Conservation (phyloP, 345 rosid species). For the Gossypium longicalyx region DNA sequence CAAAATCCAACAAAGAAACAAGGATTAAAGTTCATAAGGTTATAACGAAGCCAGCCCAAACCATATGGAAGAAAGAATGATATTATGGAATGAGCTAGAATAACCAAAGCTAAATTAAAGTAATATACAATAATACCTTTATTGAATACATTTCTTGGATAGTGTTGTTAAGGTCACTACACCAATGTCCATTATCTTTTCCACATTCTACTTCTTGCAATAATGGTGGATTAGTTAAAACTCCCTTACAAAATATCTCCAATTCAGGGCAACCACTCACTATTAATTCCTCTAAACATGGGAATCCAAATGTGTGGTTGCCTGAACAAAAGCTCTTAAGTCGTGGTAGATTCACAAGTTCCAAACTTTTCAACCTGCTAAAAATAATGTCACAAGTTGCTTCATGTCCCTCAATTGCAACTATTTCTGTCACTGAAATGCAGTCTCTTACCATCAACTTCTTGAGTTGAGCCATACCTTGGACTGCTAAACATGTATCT, state of each 20-base stretch:
- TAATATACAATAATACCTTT: too few species aligned
- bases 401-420: not conserved
- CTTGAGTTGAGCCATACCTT: not conserved
- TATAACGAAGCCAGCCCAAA: not conserved
- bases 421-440: not conserved
- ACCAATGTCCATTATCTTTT: not conserved
- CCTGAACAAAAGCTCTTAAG: not conserved
- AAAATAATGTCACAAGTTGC: not conserved
- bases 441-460: constrained; percentile 8
- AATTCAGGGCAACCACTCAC: not conserved
- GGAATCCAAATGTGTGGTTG: not conserved
- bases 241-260: not conserved
- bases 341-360: not conserved
- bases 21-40: not conserved
- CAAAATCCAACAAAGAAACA: not conserved
- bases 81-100: too few species aligned
- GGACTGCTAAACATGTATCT: not conserved
- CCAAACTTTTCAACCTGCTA: not conserved
- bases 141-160: too few species aligned
- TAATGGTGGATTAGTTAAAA: not conserved
- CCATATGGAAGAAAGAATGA: not conserved
- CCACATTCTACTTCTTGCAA: not conserved
- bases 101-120: too few species aligned
- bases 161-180: not conserved
- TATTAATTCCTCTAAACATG: not conserved